A percentile compares a stretch with the other conserved stretches of the same genome.
Conservation (phyloP, 257 asterid genomes). For the Catharanthus roseus region DNA sequence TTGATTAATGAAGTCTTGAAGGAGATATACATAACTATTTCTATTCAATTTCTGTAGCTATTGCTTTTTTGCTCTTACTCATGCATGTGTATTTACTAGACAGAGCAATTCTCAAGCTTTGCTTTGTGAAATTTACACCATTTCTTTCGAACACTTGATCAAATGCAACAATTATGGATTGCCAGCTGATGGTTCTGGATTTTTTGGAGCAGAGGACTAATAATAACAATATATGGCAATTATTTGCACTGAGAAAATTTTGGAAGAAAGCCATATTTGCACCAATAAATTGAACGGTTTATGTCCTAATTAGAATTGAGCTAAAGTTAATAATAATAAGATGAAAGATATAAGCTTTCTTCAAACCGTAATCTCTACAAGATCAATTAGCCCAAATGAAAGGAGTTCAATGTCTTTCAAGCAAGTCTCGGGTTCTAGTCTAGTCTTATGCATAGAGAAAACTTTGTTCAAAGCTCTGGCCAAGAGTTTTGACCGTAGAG, state of each 20-base stretch:
- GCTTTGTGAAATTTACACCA: not conserved
- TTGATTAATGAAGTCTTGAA: slow-evolving; percentile 3
- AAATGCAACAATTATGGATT: not conserved
- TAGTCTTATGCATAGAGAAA: too few relatives aligned
- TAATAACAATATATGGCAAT: not conserved
- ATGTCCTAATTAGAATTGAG: not conserved
- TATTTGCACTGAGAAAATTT: not conserved
- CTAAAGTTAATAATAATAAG: too few relatives aligned
- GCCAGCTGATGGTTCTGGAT: not conserved
- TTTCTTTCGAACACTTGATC: not conserved
- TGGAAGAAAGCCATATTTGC: not conserved
- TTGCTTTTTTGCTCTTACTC: not conserved
- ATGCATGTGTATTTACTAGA: too few relatives aligned
- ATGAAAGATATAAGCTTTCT: too few relatives aligned
- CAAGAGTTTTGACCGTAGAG: too few relatives aligned
- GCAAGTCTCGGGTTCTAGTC: too few relatives aligned
- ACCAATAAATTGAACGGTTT: not conserved
- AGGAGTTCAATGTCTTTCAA: too few relatives aligned
- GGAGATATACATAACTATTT: slow-evolving; percentile 15
- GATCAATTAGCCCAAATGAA: too few relatives aligned
- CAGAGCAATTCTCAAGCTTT: not conserved
- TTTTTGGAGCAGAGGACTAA: not conserved
- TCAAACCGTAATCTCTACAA: too few relatives aligned
- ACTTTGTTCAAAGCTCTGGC: too few relatives aligned
- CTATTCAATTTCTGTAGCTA: not conserved